Evolutionary conservation across 2,329 filamentous ascomycete species (phyloP), one percentile per base, ranked within the genome.

Genomic region (Calonectria leucothoes): DNA sequence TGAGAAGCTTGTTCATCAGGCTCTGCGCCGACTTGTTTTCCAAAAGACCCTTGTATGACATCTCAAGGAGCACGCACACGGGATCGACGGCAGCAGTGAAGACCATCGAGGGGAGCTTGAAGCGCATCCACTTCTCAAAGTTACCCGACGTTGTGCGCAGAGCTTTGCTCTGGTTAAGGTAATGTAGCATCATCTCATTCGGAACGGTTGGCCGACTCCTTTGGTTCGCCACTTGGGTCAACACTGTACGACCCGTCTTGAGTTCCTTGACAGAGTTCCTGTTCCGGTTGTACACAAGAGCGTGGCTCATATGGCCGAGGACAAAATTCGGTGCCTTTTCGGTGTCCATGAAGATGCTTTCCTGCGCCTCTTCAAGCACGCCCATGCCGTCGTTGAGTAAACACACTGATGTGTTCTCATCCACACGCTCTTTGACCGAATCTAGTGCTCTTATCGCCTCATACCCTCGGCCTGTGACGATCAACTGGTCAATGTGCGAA

Each of bases 331-430:
- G 97, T 31, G 94, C 89, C 0, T 85, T 87, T 0, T 85, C 82
- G 0, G 90, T 87, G 74, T 96, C 90, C 0, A 91, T 89, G 77
- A 98, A 98, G 33, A 97, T 83, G 14, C 89, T 83, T 39, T 89
- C 84, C 78, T 95, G 95, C 49, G 98, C 88, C 63, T 92, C 89
- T 63, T 98, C 95, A n/a, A 95, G 88, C 2, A 95, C 87, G 0
- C 97, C 96, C 83, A 98, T 91, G 1, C 96, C 95, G 75, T 96
- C 94, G 70, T 95, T 93, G 70, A 97, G 83, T 69, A 98, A 90
- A 72, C 94, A 91, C 10, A 98, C 89, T 0, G 94, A 94, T 1
- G 93, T 95, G 33, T 91, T 86, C 3, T 89, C 86, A 52, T 90
- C 88, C n/a, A 97, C 85, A 12, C 94, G 90, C 79, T 94, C 89